Evolutionary conservation across 352 stramenopile species (phyloP).

Genomic region (Globisporangium emineosum): DNA sequence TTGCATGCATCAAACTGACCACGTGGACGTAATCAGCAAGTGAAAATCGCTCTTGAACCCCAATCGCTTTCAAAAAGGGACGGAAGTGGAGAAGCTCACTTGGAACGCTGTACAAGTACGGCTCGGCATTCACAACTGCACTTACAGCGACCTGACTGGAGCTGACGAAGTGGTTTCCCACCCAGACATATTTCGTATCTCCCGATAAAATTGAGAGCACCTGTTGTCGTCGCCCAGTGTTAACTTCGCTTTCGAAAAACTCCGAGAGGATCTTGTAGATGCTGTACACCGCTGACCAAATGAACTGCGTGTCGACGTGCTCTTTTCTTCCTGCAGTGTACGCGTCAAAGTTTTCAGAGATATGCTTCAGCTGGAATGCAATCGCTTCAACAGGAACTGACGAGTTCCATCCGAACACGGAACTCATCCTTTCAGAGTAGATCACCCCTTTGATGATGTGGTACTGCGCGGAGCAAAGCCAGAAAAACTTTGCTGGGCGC

Average conservation of each 20-base stretch:
- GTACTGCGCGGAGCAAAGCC: conserved; percentile 62
- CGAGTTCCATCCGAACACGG: conserved; percentile 47
- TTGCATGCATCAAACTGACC: conserved; percentile 48
- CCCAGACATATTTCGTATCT: conserved; percentile 56
- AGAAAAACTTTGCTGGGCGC: conserved; percentile 41
- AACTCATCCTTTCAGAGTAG: conserved; percentile 37
- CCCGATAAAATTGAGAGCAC: conserved; percentile 38
- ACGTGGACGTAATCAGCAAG: conserved; percentile 58
- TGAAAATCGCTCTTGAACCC: conserved; percentile 56
- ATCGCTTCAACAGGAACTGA: conserved; percentile 35
- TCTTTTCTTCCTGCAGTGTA: neutral
- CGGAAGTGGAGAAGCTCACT: conserved; percentile 66
- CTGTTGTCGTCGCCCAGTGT: conserved; percentile 16
- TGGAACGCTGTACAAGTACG: conserved; percentile 59
- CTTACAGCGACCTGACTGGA: conserved; percentile 48
- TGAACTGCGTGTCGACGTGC: conserved; percentile 29
- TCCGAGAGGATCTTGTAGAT: conserved; percentile 54
- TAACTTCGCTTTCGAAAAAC: conserved; percentile 51
- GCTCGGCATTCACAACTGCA: conserved; percentile 52
- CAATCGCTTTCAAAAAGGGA: conserved; percentile 55
- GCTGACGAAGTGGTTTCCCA: conserved; percentile 53
- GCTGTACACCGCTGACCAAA: conserved; percentile 55
- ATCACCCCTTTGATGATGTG: conserved; percentile 52
- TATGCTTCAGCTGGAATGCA: conserved; percentile 46
- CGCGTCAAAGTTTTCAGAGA: conserved; percentile 35